Percentiles rank a stretch among this genome's conserved stretches.
phyloP scores from a whole-genome alignment of 352 stramenopile genomes.

The Aphanomyces cochlioides region DNA sequence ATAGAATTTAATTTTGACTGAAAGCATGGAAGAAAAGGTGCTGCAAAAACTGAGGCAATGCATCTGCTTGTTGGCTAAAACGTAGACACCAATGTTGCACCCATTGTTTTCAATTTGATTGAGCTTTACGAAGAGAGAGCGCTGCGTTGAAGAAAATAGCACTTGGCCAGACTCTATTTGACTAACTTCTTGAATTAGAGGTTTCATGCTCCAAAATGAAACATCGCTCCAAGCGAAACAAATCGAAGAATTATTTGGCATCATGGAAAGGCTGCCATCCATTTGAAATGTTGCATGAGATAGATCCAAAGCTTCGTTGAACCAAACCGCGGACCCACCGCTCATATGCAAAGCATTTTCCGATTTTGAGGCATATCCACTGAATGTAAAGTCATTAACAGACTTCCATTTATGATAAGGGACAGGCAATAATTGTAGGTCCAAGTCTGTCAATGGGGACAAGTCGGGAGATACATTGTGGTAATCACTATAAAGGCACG shows the following conservation, averaged over 20 bases:
- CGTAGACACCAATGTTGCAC: constrained; percentile 31
- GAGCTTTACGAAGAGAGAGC: constrained; percentile 3
- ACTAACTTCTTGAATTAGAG: constrained; percentile 39
- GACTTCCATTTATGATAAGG: too few relatives aligned
- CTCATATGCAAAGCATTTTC: constrained; percentile 44
- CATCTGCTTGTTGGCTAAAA: constrained; percentile 33
- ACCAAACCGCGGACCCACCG: constrained; percentile 50
- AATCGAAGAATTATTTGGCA: constrained; percentile 24
- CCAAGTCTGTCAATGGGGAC: too few relatives aligned
- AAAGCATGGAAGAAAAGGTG: constrained; percentile 31
- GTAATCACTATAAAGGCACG: too few relatives aligned
- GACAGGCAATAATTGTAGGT: too few relatives aligned
- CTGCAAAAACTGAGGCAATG: constrained; percentile 32
- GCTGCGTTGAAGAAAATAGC: constrained; percentile 8
- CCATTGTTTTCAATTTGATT: not conserved
- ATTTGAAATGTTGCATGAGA: constrained; percentile 48
- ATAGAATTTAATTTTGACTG: constrained; percentile 15
- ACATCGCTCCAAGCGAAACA: constrained; percentile 62
- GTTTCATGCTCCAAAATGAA: constrained; percentile 64
- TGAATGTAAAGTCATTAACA: constrained; percentile 2
- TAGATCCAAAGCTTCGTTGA: constrained; percentile 37
- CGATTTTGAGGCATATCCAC: constrained; percentile 27
- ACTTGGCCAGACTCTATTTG: constrained; percentile 32
- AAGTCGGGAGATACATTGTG: too few relatives aligned
- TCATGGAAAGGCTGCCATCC: constrained; percentile 37